Evolutionary conservation across 1,139 yeast genomes (phyloP).

Genomic region (Kodamaea derodonti): DNA sequence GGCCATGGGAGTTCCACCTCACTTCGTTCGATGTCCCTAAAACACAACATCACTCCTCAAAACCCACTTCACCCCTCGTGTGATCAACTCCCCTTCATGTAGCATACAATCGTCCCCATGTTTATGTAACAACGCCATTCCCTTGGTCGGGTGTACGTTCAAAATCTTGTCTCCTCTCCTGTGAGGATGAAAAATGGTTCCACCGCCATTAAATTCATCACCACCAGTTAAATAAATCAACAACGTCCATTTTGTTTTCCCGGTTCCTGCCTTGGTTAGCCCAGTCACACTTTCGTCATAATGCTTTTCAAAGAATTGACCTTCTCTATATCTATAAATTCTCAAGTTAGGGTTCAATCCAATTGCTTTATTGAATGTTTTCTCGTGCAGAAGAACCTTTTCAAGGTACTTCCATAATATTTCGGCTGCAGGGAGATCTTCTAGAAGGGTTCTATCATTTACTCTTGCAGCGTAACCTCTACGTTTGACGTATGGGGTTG

Average conservation of each 20-base stretch:
- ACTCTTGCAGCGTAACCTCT: conserved; percentile 57
- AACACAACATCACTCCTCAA: conserved; percentile 57
- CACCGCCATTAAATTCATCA: conserved; percentile 58
- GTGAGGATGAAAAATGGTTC: conserved; percentile 52
- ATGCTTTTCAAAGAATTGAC: conserved; percentile 62
- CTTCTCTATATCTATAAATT: conserved; percentile 52
- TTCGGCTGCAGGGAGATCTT: conserved; percentile 37
- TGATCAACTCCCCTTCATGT: conserved; percentile 58
- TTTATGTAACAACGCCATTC: conserved; percentile 60
- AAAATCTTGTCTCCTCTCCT: conserved; percentile 19
- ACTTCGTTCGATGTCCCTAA: no score
- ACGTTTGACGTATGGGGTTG: conserved; percentile 48
- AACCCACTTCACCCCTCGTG: conserved; percentile 59
- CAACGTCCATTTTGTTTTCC: conserved; percentile 57
- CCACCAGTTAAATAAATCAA: conserved; percentile 57
- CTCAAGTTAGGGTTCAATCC: conserved; percentile 59
- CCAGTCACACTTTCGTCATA: conserved; percentile 57
- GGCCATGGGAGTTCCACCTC: no score
- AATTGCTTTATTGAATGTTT: conserved; percentile 33
- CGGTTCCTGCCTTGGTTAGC: conserved; percentile 22
- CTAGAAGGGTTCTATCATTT: conserved; percentile 49
- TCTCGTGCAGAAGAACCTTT: conserved; percentile 25
- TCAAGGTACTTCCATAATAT: conserved; percentile 44
- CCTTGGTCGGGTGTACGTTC: conserved; percentile 48
- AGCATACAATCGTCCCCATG: conserved; percentile 64